Base-by-base conservation (phyloP, 768 basidiomycete species). In the Porphyrellus cyaneotinctus region DNA sequence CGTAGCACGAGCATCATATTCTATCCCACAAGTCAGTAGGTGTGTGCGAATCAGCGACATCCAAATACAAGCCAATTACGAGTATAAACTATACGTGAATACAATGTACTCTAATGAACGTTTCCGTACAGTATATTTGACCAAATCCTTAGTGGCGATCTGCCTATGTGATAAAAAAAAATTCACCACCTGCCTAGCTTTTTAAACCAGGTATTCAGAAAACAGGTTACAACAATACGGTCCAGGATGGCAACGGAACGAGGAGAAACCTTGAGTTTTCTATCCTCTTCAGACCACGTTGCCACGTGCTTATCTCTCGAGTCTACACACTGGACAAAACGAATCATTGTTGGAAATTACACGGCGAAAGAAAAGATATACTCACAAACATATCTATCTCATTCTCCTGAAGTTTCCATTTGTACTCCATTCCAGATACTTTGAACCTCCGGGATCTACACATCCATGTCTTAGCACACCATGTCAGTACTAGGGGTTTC, bases 391-490 rank as follows among this genome's bases (percentile, higher is more conserved):
- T 69, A 60, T 79, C 75, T 32, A 42, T 53, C 44, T 70, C 72
- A 46, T 77, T 74, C 38, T 75, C 73, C 44, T 64, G 63, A 33
- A 75, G 64, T 64, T 79, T 83, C 81, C 81, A 83, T 57, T 82
- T 83, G 70, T 82, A 83, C 58, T 78, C 76, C 26, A 69, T 61
- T 33, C 74, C 74, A 6, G 63, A 66, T 39, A 66, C 78, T 58
- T 76, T 81, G 70, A 82, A 83, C 24, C 81, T 68, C 52, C 81
- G 76, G 12, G 81, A 82, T 51, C 81, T 80, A 30, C 9, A 11
- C 44, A 43, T 28, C 30, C 28, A 28, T 13, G 28, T 37, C 26
- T 63, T 26, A 60, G 53, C n/a, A 37, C 20, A 20, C 20, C 3
- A 30, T 17, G 24, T 24, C 22, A 41, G 18, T 23, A 18, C n/a